A percentile compares a stretch with the other conserved stretches of the same genome.
phyloP scores from a whole-genome alignment of 176 grass and related monocot genomes.

The Pontederia crassipes region DNA sequence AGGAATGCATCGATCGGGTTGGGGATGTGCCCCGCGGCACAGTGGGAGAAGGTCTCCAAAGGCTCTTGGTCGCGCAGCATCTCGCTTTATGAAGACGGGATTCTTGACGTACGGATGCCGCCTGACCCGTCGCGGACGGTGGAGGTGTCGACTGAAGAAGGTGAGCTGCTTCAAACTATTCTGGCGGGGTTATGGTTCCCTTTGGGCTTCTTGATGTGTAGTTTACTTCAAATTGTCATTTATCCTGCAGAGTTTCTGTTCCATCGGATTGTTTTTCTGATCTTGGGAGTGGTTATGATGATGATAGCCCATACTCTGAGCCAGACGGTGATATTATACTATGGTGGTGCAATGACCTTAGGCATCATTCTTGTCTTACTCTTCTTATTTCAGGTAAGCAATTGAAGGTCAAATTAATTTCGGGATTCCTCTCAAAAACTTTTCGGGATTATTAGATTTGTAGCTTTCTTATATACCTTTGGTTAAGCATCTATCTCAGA shows the following conservation, averaged over 20 bases:
- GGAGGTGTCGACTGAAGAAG: slow-evolving; percentile 69
- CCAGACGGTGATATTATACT: slow-evolving; percentile 84
- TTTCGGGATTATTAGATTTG: neutral
- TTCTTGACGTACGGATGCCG: slow-evolving; percentile 61
- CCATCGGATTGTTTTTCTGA: slow-evolving; percentile 68
- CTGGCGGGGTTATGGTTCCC: neutral
- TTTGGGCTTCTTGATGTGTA: neutral
- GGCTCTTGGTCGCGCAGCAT: slow-evolving; percentile 46
- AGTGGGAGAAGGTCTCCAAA: slow-evolving; percentile 83
- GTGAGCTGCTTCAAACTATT: slow-evolving; percentile 9
- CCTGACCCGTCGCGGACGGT: slow-evolving; percentile 41
- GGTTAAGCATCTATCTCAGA: no score
- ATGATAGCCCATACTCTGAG: slow-evolving; percentile 45
- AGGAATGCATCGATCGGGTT: slow-evolving; percentile 67
- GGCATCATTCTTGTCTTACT: slow-evolving; percentile 77
- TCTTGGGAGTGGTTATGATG: slow-evolving; percentile 72
- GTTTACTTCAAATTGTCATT: neutral
- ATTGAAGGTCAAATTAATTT: neutral
- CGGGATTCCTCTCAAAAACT: neutral
- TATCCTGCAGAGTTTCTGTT: slow-evolving; percentile 51
- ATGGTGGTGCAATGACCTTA: slow-evolving; percentile 80
- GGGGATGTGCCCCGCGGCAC: slow-evolving; percentile 54
- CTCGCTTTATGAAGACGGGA: slow-evolving; percentile 54
- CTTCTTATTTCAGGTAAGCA: slow-evolving; percentile 83
- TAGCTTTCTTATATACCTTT: no score